Percentiles rank a stretch among this genome's conserved stretches.
phyloP scores from a whole-genome alignment of 306 rosid genomes.

The Pueraria montana region DNA sequence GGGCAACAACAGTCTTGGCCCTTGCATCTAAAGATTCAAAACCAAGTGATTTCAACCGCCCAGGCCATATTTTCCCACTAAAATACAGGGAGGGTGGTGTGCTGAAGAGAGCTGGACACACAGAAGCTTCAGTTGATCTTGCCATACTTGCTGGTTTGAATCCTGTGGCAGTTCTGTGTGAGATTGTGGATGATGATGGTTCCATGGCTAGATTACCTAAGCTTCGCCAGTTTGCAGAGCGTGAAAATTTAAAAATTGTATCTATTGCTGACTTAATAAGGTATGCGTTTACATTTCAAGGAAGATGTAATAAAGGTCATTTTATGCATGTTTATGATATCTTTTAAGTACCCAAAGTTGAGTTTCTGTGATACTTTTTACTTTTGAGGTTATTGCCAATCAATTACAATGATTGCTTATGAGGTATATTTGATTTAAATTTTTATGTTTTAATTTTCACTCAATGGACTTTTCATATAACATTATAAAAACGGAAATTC shows the following conservation, averaged over 20 bases:
- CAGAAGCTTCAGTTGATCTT: conserved; percentile 96
- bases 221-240: conserved; percentile 82
- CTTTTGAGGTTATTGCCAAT: not conserved
- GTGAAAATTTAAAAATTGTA: conserved; percentile 82
- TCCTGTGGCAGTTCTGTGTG: conserved; percentile 85
- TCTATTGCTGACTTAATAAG: conserved; percentile 94
- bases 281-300: conserved; percentile 50
- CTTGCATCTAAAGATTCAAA: conserved; percentile 90
- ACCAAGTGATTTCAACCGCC: conserved; percentile 92
- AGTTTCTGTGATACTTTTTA: not conserved
- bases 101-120: conserved; percentile 96
- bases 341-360: conserved; percentile 13
- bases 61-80: conserved; percentile 95
- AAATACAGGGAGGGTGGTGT: conserved; percentile 95
- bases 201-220: conserved; percentile 97
- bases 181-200: conserved; percentile 97
- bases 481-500: not conserved
- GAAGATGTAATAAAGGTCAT: conserved; percentile 11
- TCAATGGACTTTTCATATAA: conserved; percentile 4
- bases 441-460: conserved; percentile 1
- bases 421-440: not conserved
- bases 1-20: conserved; percentile 89
- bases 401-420: conserved; percentile 26
- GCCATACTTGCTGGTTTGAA: conserved; percentile 88
- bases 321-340: conserved; percentile 3